A percentile compares a stretch with the other conserved stretches of the same genome.
Evolutionary conservation across 2,329 filamentous ascomycete species (phyloP).

Genomic region (Fusarium fujikuroi): DNA sequence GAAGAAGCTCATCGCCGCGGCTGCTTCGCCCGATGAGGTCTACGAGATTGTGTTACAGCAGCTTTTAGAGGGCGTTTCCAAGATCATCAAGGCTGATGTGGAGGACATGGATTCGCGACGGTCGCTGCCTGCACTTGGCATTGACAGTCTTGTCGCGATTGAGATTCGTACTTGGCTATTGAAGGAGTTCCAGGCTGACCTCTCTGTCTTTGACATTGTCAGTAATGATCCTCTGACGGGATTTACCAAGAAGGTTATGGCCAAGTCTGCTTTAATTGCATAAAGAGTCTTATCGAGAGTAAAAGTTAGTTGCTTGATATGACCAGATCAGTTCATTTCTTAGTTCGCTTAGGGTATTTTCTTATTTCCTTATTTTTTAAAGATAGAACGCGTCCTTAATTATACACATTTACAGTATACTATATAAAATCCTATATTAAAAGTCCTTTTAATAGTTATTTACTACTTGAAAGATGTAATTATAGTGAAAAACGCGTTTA

Average conservation of each 20-base stretch:
- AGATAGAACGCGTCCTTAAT: background rate
- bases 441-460: fast-evolving
- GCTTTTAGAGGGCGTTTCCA: background rate
- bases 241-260: background rate
- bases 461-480: fast-evolving
- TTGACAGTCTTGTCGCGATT: background rate
- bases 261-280: background rate
- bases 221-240: background rate
- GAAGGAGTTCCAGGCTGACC: background rate
- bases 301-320: fast-evolving
- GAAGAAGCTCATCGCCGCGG: background rate
- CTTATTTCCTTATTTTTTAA: background rate
- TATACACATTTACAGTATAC: background rate
- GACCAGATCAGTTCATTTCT: fast-evolving
- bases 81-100: background rate
- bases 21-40: background rate
- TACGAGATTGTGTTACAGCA: background rate
- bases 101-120: background rate
- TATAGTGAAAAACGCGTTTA: background rate
- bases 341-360: fast-evolving
- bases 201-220: background rate
- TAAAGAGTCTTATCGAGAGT: fast-evolving
- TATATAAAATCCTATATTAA: fast-evolving
- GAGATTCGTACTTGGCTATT: background rate
- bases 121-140: background rate